Evolutionary conservation across 2,329 filamentous ascomycete species (phyloP), one percentile per base, ranked within the genome.

Genomic region (Aschersonia sp.): DNA sequence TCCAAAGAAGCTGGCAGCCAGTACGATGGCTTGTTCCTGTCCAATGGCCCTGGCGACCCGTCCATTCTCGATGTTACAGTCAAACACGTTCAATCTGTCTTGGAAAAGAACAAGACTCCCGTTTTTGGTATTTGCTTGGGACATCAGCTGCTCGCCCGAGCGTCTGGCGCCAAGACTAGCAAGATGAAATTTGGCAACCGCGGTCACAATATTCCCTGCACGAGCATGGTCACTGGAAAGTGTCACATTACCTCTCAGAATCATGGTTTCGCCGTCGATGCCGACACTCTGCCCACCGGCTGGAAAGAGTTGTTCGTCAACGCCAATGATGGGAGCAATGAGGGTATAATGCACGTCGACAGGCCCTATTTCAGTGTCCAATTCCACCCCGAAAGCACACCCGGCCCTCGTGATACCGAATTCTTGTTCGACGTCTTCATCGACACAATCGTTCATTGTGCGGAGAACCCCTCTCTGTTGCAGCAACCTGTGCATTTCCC

Each of bases 151-250:
- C 79, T 97, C 46, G 88, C 90, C 47, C 79, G 88, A 57, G 88
- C 90, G 49, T 81, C 88, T 33, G 90, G 90, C 48, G 90, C 89
- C 44, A 74, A 74, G 44, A 97, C 92, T 0, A 68, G 76, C 59
- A 98, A 98, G 75, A 94, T 98, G 87, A 97, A 97, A 76, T 98
- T 96, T 60, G 92, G 92, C 70, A 98, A 98, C 71, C 87, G 92
- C 60, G 92, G 90, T 42, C 87, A 94, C 73, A 98, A 98, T 70
- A 97, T 98, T 60, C 92, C 92, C 43, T 96, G 89, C 73, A 97
- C 90, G 9, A 96, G 85, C 69, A 78, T 95, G 76, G 73, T 97
- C 55, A 94, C 90, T 43, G 92, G 92, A 57, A 88, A 88, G 69
- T 98, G 92, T 66, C 90, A 98, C 69, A 98, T 98, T 63, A 98